phyloP scores from a whole-genome alignment of 495 filamentous ascomycete genomes.

The Bathelium albidoporum region DNA sequence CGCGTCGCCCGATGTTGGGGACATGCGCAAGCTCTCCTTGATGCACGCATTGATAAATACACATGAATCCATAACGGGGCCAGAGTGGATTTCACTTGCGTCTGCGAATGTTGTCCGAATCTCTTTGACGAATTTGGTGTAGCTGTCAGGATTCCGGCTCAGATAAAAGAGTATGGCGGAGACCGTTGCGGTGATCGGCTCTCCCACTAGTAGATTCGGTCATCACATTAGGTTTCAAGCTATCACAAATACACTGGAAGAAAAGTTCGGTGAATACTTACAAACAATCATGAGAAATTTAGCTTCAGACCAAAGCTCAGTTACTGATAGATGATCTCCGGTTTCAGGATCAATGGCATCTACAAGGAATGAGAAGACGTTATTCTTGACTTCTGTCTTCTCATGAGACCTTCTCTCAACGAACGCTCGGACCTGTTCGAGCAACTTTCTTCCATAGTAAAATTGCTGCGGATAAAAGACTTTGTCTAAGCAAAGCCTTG shows the following conservation, averaged over 20 bases:
- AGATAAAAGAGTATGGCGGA: neutral
- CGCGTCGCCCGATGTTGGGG: neutral
- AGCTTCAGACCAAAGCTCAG: neutral
- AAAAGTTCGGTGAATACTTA: neutral
- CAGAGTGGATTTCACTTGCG: neutral
- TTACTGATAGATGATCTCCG: neutral
- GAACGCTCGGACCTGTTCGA: neutral
- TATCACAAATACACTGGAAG: neutral
- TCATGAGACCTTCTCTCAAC: neutral
- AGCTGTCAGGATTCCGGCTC: neutral
- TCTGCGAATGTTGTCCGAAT: neutral
- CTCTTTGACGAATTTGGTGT: neutral
- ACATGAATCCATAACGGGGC: neutral
- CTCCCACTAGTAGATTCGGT: neutral
- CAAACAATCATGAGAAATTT: neutral
- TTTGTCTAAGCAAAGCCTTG: neutral
- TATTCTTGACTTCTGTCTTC: neutral
- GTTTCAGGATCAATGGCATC: neutral
- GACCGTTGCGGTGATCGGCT: neutral
- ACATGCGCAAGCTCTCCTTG: neutral
- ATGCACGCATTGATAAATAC: neutral
- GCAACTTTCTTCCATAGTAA: neutral
- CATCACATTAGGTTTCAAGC: neutral
- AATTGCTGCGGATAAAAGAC: neutral
- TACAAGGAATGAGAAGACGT: neutral